These are phyloP conservation scores for Quercus variabilis DNA, from an alignment of 306 rosid species.

Conservation along the genomic window DNA sequence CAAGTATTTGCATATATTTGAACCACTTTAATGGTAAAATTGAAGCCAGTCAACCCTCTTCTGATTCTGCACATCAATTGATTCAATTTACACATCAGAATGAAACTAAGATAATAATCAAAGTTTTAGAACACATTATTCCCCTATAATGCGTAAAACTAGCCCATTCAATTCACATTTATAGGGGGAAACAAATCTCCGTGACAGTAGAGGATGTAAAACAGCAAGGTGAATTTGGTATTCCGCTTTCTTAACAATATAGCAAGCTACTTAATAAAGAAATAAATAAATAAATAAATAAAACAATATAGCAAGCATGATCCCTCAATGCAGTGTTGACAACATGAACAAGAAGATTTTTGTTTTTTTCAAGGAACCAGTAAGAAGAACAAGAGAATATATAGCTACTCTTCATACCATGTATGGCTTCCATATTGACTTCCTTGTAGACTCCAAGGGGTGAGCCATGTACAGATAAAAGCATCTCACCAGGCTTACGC, in stretches of 20 bases:
- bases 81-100: constrained; percentile 16
- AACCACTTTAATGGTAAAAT: not conserved
- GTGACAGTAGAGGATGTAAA: no score
- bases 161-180: not conserved
- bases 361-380: no score
- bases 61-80: constrained; percentile 48
- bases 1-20: not conserved
- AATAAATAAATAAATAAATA: no score
- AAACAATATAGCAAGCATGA: not conserved
- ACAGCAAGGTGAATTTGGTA: not conserved
- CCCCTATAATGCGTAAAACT: not conserved
- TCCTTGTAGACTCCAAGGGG: constrained; percentile 87
- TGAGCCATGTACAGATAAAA: constrained; percentile 86
- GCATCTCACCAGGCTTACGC: constrained; percentile 88
- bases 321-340: constrained; percentile 2
- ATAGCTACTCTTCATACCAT: constrained; percentile 45
- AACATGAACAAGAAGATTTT: not conserved
- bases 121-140: not conserved
- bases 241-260: not conserved
- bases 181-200: not conserved
- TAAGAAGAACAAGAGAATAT: not conserved
- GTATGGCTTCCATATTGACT: constrained; percentile 85
- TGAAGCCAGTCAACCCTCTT: constrained; percentile 41
- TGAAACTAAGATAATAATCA: not conserved
- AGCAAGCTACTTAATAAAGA: no score